A percentile compares a stretch with the other conserved stretches of the same genome.
Evolutionary conservation across 2,329 filamentous ascomycete species (phyloP).

Genomic region (Penicillium capsulatum): DNA sequence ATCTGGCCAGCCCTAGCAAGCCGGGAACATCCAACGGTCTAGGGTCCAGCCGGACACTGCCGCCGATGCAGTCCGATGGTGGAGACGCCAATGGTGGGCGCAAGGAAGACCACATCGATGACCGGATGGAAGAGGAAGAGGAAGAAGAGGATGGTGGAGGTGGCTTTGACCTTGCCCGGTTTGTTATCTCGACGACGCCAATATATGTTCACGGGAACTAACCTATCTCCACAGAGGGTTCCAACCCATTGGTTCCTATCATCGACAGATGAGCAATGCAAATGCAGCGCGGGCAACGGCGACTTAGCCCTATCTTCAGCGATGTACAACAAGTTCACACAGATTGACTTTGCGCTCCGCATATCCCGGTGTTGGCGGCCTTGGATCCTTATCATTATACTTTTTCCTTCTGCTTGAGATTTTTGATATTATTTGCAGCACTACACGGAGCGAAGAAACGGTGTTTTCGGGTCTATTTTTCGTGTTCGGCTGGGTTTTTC

Average conservation of each 20-base stretch:
- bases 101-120: constrained; percentile 24
- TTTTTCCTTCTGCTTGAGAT: not conserved
- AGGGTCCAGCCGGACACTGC: constrained; percentile 27
- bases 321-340: constrained; percentile 17
- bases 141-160: constrained; percentile 35
- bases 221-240: constrained; percentile 38
- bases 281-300: constrained; percentile 37
- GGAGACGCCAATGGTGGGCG: constrained; percentile 18
- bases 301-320: constrained; percentile 16
- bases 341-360: constrained; percentile 13
- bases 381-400: not conserved
- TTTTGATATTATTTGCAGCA: not conserved
- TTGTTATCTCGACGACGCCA: constrained; percentile 14
- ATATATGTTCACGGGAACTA: constrained; percentile 4
- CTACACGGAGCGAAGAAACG: constrained; percentile 8
- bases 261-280: constrained; percentile 41
- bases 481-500: constrained; percentile 4
- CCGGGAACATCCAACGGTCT: constrained; percentile 34
- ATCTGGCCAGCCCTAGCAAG: constrained; percentile 45
- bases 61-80: constrained; percentile 33
- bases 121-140: constrained; percentile 32
- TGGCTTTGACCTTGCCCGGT: constrained; percentile 48
- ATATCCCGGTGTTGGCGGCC: constrained; percentile 19
- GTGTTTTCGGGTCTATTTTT: constrained; percentile 10
- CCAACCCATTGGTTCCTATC: constrained; percentile 47